Base-by-base conservation (phyloP, 192 early-diverging fungal genomes). In the Coemansia sp. region DNA sequence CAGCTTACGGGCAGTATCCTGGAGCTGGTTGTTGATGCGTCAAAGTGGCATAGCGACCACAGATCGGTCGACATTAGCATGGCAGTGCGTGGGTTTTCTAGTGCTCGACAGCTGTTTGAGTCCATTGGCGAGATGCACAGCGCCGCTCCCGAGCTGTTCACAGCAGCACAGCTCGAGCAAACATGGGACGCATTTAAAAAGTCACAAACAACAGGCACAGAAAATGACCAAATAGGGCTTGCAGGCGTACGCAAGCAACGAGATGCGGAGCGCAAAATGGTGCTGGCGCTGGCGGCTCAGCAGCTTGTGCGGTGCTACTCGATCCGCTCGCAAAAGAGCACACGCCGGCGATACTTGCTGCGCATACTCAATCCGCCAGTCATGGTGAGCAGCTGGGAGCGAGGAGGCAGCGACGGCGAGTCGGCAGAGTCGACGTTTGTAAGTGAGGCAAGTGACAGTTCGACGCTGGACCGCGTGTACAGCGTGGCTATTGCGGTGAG, bases 21-120 rank as follows among this genome's bases (percentile, higher is more conserved):
- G 0, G 78, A 81, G 56, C 65, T 81, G 21, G 66, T 74, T 4
- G 62, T 81, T 4, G 77, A 80, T 56, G 77, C 71, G 10, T 71
- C 71, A 12, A 58, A 34, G 9, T 74, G 75, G 75, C 63, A 61
- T 20, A 49, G 10, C 10, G 61, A 73, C 26, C 58, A 58, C 3
- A 18, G 21, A 5, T 36, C 54, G 0, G 73, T 66, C 4, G 68
- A 71, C 10, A 56, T 81, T 17, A 5, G 21, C 51, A 14, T 70
- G 15, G 3, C 42, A 4, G 44, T 68, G 18, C 56, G 24, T 4
- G 73, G 73, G 14, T 42, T 62, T 31, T 47, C 51, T 8, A 53
- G 56, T 24, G 42, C 42, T 6, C 48, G 61, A 10, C 68, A 67
- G 53, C 40, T 81, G 31, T 56, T 47, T 5, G 23, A 28, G 5